Conservation (phyloP, 306 rosid genomes). For the Boehmeria nivea region DNA sequence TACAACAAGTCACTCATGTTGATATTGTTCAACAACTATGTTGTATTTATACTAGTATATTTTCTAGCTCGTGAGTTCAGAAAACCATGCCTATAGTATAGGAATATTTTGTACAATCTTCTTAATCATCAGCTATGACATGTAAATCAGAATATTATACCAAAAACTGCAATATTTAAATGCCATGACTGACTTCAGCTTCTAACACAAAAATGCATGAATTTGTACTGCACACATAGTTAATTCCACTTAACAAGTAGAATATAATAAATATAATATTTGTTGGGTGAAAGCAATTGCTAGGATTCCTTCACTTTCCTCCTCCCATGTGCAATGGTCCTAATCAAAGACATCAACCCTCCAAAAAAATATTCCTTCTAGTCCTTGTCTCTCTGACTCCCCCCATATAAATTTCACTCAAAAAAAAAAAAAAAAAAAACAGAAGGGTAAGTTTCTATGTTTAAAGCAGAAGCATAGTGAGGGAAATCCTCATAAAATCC, state of each 20-base stretch:
- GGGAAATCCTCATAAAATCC: slow-evolving; percentile 26
- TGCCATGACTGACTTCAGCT: slow-evolving; percentile 3
- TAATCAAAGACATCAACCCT: slow-evolving; percentile 37
- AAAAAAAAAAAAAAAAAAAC: slow-evolving; percentile 11
- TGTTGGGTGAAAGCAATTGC: slow-evolving; percentile 8
- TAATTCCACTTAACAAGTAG: neutral
- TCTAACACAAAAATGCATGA: slow-evolving; percentile 1
- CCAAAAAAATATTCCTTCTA: slow-evolving; percentile 50
- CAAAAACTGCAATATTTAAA: neutral
- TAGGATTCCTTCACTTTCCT: slow-evolving; percentile 12
- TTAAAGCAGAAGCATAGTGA: slow-evolving; percentile 16
- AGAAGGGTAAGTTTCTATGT: slow-evolving; percentile 4
- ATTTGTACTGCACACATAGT: neutral
- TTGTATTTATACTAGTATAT: too few relatives aligned
- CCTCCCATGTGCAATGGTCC: slow-evolving; percentile 26
- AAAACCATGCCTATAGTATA: too few relatives aligned
- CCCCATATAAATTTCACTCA: slow-evolving; percentile 22
- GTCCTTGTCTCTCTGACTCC: slow-evolving; percentile 65
- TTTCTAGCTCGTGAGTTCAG: too few relatives aligned
- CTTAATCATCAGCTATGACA: neutral
- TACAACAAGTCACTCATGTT: too few relatives aligned
- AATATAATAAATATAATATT: neutral
- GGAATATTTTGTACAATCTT: slow-evolving; percentile 1
- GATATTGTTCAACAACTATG: too few relatives aligned
- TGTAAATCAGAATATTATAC: neutral